Percentiles rank a stretch among this genome's conserved stretches.
Conservation (phyloP, 345 rosid species). For the Theobroma cacao region DNA sequence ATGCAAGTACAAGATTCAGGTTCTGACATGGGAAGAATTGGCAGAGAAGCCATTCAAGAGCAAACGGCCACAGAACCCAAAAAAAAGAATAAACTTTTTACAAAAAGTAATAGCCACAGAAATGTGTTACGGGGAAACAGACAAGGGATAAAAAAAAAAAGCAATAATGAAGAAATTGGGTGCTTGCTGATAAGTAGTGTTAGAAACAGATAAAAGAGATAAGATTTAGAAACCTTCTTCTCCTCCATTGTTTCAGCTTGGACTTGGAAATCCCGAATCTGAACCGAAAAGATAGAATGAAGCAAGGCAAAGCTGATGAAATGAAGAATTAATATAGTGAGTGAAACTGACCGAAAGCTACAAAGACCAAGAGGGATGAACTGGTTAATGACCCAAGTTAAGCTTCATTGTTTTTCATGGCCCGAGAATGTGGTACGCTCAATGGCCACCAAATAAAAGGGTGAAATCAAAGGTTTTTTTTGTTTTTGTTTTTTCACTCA, state of each 20-base stretch:
- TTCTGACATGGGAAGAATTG: constrained; percentile 26
- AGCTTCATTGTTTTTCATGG: no score
- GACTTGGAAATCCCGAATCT: constrained; percentile 23
- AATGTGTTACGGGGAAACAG: neutral
- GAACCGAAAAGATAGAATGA: neutral
- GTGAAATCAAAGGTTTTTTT: no score
- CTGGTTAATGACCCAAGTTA: no score
- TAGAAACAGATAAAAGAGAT: neutral
- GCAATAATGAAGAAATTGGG: neutral
- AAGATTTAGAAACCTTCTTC: constrained; percentile 16
- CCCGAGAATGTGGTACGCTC: no score
- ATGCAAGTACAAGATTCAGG: constrained; percentile 21
- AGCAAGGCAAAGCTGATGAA: neutral
- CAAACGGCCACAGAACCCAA: neutral
- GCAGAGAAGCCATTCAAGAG: neutral
- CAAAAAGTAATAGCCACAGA: no score
- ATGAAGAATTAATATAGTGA: neutral
- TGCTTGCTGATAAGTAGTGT: neutral
- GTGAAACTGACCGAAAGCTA: neutral
- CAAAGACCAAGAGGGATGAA: neutral
- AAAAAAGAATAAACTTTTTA: no score
- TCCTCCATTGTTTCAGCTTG: constrained; percentile 31
- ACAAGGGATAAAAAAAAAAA: neutral
- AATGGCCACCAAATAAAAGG: no score
- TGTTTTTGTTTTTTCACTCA: no score